Conservation (phyloP, 345 rosid species). For the Trapa bicornis region DNA sequence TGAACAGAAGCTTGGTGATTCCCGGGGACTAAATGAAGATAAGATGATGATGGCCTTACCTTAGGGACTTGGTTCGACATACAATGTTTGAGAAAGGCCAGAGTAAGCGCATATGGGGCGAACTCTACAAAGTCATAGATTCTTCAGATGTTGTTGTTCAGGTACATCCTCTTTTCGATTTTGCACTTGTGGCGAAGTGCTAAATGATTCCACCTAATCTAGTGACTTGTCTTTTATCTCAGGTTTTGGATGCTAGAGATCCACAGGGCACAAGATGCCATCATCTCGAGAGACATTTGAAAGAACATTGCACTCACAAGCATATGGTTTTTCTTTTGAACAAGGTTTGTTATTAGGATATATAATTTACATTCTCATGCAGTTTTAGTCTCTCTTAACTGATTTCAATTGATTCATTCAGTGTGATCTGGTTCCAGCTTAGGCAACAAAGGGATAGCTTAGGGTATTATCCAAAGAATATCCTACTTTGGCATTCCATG, state of each 20-base stretch:
- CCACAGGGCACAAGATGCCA: slow-evolving; percentile 87
- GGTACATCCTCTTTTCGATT: slow-evolving; percentile 24
- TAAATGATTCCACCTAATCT: neutral
- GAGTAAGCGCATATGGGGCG: slow-evolving; percentile 97
- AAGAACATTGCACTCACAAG: slow-evolving; percentile 84
- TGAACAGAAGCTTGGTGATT: slow-evolving; percentile 39
- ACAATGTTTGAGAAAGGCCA: slow-evolving; percentile 98
- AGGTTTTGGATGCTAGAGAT: slow-evolving; percentile 97
- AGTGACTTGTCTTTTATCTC: slow-evolving; percentile 7
- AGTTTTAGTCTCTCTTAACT: neutral
- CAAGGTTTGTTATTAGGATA: slow-evolving; percentile 38
- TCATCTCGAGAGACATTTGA: slow-evolving; percentile 77
- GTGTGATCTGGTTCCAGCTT: slow-evolving; percentile 95
- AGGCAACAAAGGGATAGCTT: slow-evolving; percentile 96
- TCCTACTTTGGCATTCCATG: slow-evolving; percentile 95
- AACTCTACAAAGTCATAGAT: slow-evolving; percentile 91
- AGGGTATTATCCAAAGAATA: slow-evolving; percentile 76
- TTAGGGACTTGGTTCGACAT: slow-evolving; percentile 82
- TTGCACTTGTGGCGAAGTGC: neutral
- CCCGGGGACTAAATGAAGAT: slow-evolving; percentile 43
- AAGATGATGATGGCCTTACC: slow-evolving; percentile 74
- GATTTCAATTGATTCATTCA: slow-evolving; percentile 10
- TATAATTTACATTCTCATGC: neutral
- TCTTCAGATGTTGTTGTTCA: slow-evolving; percentile 93
- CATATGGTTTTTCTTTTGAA: slow-evolving; percentile 82